Evolutionary conservation across 371 early-diverging fungal species (phyloP), one percentile per base, ranked within the genome.

Genomic region (Actinomucor elegans): DNA sequence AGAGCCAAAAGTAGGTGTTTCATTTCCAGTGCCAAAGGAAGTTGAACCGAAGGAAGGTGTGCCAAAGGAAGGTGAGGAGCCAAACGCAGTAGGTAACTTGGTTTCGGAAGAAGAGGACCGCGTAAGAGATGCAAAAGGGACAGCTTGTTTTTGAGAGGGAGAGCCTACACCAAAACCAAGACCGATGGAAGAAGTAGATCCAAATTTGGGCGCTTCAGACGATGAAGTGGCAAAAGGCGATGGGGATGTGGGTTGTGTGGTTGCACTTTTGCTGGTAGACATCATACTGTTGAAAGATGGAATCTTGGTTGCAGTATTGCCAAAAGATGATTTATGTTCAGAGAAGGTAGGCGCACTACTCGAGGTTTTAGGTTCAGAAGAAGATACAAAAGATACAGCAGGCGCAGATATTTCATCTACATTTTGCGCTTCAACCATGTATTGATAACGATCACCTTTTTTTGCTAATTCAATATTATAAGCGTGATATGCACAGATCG

Each of bases 401-500:
- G 56, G 48, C 8, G 20, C 12, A 18, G 56, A 42, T 5, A 55
- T 42, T 5, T n/a, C 15, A 8, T 34, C 4, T 2, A 59, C 10
- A 34, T 48, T 45, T 14, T 48, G 2, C 0, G 53, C 53, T 3
- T 28, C 31, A 1, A 60, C 34, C 60, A 60, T 60, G 0, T 44
- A 33, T 2, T 18, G 4, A 21, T 49, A 60, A 11, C 33, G 3
- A 34, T 47, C 4, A 29, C 35, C 40, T n/a, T 8, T 10, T 24
- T 24, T 33, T 37, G 75, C 75, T 7, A 75, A 38, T 26, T 54
- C 56, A 5, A 38, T 37, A 40, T 67, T 69, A 28, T 71, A 73
- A 28, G 69, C 64, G 40, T 73, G 57, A 37, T 69, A 71, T n/a
- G 71, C 59, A 38, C 73, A 66, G 5, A 78, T 64, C 21, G 54